phyloP scores from a whole-genome alignment of 495 filamentous ascomycete species.

The Penicillium herquei region DNA sequence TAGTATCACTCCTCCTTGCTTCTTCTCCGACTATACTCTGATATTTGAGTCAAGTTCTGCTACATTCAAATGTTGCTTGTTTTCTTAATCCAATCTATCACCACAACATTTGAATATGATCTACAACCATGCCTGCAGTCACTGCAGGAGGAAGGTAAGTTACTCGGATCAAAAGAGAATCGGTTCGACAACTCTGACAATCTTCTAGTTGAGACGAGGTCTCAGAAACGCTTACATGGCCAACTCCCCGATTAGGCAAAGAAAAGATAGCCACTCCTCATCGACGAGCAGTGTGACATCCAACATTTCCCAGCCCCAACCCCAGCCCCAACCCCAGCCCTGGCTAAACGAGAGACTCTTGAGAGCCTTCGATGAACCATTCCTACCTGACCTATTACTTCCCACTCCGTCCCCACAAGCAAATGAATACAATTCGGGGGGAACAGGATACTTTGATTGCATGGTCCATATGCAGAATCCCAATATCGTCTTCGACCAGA shows the following conservation, averaged over 20 bases:
- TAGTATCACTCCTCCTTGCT: too few relatives aligned
- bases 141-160: slow-evolving; percentile 3
- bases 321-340: not conserved
- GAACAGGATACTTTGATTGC: too few relatives aligned
- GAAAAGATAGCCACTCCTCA: not conserved
- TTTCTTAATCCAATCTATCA: not conserved
- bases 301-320: not conserved
- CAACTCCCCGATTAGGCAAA: not conserved
- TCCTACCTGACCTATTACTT: not conserved
- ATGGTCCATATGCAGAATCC: not conserved
- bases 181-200: not conserved
- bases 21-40: too few relatives aligned
- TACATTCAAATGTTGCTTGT: not conserved
- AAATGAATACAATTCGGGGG: too few relatives aligned
- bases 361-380: not conserved
- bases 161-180: not conserved
- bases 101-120: slow-evolving; percentile 6
- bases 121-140: slow-evolving; percentile 1
- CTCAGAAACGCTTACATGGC: not conserved
- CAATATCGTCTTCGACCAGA: not conserved
- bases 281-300: not conserved
- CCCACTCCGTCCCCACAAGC: too few relatives aligned
- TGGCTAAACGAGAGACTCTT: not conserved
- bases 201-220: not conserved
- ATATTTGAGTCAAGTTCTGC: too few relatives aligned